These are phyloP conservation scores for Quercus parvula DNA, from an alignment of 306 rosid species.

Conservation along the genomic window DNA sequence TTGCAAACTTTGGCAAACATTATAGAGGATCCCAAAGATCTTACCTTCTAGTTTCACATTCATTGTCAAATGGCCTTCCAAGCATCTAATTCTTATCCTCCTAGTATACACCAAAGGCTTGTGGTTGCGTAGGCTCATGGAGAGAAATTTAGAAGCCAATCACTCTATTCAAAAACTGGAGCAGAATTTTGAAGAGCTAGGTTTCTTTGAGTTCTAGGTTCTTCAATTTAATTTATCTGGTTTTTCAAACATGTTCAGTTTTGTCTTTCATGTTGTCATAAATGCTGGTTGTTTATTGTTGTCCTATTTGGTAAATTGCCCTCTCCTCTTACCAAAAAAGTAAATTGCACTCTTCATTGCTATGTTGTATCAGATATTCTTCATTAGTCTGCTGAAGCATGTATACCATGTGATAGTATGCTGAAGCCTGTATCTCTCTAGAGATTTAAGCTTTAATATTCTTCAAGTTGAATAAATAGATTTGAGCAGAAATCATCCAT, in stretches of 20 bases:
- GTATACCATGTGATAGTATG: not conserved
- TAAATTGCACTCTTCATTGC: not conserved
- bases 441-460: not conserved
- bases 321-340: too few relatives aligned
- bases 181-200: constrained; percentile 26
- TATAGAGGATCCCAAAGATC: constrained; percentile 93
- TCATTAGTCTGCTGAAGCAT: not conserved
- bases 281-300: not conserved
- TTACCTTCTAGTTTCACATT: constrained; percentile 65
- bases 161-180: not conserved
- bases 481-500: not conserved
- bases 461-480: not conserved
- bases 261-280: not conserved
- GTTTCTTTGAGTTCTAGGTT: not conserved
- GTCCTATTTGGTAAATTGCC: not conserved
- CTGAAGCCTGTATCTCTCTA: not conserved
- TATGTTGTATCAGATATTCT: not conserved
- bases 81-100: constrained; percentile 9
- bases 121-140: constrained; percentile 13
- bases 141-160: constrained; percentile 1
- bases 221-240: not conserved
- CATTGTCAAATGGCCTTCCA: not conserved
- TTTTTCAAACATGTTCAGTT: not conserved
- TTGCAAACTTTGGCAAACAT: constrained; percentile 85
- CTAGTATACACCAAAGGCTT: not conserved